Conservation (phyloP, 495 filamentous ascomycete species). For the Xylaria cubensis region DNA sequence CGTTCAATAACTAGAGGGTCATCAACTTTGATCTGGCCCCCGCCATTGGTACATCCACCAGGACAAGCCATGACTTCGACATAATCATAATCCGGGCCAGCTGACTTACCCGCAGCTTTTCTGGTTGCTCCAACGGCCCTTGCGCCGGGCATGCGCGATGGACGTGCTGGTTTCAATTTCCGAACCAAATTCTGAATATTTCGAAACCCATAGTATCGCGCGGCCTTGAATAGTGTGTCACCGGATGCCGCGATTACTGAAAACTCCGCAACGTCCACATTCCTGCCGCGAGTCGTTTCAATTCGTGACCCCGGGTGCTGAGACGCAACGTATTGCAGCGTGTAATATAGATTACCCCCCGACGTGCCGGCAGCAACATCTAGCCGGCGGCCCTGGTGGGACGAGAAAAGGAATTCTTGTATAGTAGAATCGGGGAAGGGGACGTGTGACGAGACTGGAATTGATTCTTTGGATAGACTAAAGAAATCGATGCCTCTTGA, state of each 20-base stretch:
- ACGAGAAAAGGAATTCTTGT: constrained; percentile 73
- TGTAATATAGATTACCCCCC: constrained; percentile 86
- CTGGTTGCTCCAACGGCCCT: constrained; percentile 56
- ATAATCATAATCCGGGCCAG: constrained; percentile 74
- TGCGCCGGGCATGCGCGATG: constrained; percentile 78
- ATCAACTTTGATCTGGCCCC: constrained; percentile 89
- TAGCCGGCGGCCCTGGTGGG: constrained; percentile 35
- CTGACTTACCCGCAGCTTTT: constrained; percentile 50
- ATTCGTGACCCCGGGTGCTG: constrained; percentile 72
- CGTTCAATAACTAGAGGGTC: constrained; percentile 66
- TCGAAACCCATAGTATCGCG: constrained; percentile 93
- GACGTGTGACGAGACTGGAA: constrained; percentile 38
- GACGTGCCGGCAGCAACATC: constrained; percentile 70
- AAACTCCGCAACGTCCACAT: constrained; percentile 89
- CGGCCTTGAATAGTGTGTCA: constrained; percentile 73
- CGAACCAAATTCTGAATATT: constrained; percentile 98
- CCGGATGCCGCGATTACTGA: constrained; percentile 61
- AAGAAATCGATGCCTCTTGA: constrained; percentile 78
- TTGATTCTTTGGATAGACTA: constrained; percentile 64
- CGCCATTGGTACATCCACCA: constrained; percentile 96
- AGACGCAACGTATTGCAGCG: constrained; percentile 73
- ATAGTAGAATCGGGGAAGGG: constrained; percentile 74
- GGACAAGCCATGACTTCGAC: constrained; percentile 99
- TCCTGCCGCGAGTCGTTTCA: constrained; percentile 75
- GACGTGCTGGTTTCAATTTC: constrained; percentile 78